Evolutionary conservation across 371 early-diverging fungal species (phyloP), one percentile per base, ranked within the genome.

Genomic region (Actinomortierella ambigua): DNA sequence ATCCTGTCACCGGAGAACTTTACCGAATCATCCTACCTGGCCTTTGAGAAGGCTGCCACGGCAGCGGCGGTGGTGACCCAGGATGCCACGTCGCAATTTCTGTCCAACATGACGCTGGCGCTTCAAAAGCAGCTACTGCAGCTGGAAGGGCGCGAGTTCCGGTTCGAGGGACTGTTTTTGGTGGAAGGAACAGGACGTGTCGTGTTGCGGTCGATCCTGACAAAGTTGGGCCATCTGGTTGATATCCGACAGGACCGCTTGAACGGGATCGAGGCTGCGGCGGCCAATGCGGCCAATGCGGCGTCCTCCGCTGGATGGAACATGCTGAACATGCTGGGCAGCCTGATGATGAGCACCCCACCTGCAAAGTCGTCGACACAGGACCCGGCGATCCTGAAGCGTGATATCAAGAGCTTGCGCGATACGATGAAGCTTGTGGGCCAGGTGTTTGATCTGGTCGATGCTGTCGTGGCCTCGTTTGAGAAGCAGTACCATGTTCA

Each of bases 201-300:
- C 1, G 43, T 66, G 73, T 58, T 73, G 8, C 73, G 73, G 1
- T 63, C 63, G 61, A 40, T 73, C 29, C 43, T 73, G 60, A 73
- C 67, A 11, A 73, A 73, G 23, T 63, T 73, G 23, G 73, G 73
- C 22, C 66, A 73, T 47, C 63, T 63, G n/a, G 63, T 73, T 9
- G 63, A 67, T 42, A 20, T 67, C 13, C 51, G 73, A 26, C 73
- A 67, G 46, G 73, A 62, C 11, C 53, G 57, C 2, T 44, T 73
- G 2, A 26, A 55, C 13, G 52, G 61, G 1, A 46, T 63, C 41
- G 67, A 73, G 22, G 54, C 63, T 24, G 66, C 48, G 3, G 34
- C 54, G 17, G 42, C 44, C 13, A n/a, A n/a, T n/a, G n/a, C n/a
- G n/a, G n/a, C n/a, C n/a, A n/a, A n/a, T n/a, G n/a, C n/a, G n/a